Percentiles rank a stretch among this genome's conserved stretches.
phyloP scores from a whole-genome alignment of 441 rosid genomes.

The Gossypium schwendimanii region DNA sequence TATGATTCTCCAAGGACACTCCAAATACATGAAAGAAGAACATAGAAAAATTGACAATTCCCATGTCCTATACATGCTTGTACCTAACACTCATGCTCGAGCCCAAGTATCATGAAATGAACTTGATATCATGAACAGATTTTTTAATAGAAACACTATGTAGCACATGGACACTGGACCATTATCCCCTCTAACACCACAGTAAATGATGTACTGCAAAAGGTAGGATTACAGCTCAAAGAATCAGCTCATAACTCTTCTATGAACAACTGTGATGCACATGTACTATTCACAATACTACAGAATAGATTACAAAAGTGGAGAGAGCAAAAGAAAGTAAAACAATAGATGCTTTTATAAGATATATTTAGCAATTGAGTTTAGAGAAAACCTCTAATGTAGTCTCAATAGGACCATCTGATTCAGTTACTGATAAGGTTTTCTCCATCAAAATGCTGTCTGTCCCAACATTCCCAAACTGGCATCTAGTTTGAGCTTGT shows the following conservation, averaged over 20 bases:
- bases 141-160: neutral
- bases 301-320: neutral
- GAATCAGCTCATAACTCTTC: neutral
- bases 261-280: neutral
- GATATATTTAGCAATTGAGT: neutral
- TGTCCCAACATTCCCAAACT: constrained; percentile 25
- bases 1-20: neutral
- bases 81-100: neutral
- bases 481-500: constrained; percentile 28
- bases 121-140: neutral
- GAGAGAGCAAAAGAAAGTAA: neutral
- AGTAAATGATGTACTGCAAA: neutral
- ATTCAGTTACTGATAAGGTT: constrained; percentile 32
- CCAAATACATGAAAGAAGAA: neutral
- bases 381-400: constrained; percentile 36
- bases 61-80: neutral
- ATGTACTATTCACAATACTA: neutral
- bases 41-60: neutral
- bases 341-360: neutral
- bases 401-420: constrained; percentile 37
- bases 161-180: neutral
- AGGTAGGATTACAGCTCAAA: neutral
- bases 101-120: neutral
- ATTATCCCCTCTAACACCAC: neutral
- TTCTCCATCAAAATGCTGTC: constrained; percentile 33